These are phyloP conservation scores for Pyrenula massariospora DNA, from an alignment of 495 filamentous ascomycete genomes.

Conservation along the genomic window DNA sequence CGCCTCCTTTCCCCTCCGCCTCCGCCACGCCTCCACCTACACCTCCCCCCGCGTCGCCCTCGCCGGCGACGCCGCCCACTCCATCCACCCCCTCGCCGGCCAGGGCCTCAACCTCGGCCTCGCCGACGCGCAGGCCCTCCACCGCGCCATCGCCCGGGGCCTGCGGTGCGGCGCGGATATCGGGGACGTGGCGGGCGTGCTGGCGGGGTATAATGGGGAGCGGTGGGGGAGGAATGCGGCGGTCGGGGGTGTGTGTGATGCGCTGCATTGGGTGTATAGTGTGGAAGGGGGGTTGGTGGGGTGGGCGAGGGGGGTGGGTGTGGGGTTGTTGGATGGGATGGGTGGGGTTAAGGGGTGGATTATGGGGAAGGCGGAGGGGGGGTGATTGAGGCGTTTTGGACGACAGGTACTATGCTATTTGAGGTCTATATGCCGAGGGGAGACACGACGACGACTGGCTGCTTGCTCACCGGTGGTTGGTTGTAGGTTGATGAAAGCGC, in stretches of 20 bases:
- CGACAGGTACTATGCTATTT: neutral
- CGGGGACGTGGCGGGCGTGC: constrained; percentile 48
- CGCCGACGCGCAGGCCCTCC: constrained; percentile 70
- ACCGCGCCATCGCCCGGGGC: constrained; percentile 60
- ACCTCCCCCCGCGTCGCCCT: constrained; percentile 79
- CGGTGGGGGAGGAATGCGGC: constrained; percentile 75
- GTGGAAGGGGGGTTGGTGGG: constrained; percentile 62
- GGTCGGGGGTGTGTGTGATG: constrained; percentile 80
- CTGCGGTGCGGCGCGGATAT: constrained; percentile 79
- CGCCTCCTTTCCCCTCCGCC: constrained; percentile 79
- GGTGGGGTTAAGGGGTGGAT: constrained; percentile 70
- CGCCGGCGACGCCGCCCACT: constrained; percentile 89
- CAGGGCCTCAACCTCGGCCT: constrained; percentile 93
- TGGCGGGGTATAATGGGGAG: constrained; percentile 69
- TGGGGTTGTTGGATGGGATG: constrained; percentile 67
- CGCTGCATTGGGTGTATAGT: constrained; percentile 86
- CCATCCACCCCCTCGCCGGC: constrained; percentile 85
- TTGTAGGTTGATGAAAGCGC: no score
- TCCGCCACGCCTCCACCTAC: constrained; percentile 88
- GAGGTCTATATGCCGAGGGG: neutral
- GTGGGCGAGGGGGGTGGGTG: constrained; percentile 60
- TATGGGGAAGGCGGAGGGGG: constrained; percentile 80
- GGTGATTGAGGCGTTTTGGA: neutral
- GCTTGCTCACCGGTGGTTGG: no score
- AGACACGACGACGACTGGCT: no score